phyloP scores from a whole-genome alignment of 495 filamentous ascomycete genomes.

The Penicillium mononematosum region DNA sequence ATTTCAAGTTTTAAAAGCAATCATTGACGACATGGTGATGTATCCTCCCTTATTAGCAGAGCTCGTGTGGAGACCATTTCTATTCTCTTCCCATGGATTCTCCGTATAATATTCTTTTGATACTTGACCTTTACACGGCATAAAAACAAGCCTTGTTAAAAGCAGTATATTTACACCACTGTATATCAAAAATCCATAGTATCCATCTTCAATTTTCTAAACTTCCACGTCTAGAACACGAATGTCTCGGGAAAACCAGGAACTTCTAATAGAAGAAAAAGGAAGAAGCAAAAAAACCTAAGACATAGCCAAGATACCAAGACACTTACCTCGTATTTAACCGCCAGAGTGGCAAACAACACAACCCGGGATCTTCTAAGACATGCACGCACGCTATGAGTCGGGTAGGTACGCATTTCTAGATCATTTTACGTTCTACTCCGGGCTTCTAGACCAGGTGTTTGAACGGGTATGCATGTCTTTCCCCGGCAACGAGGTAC shows the following conservation, averaged over 20 bases:
- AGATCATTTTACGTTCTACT: not conserved
- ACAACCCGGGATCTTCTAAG: not conserved
- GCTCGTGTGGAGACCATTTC: not conserved
- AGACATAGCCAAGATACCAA: not conserved
- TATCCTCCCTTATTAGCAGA: not conserved
- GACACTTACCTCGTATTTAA: not conserved
- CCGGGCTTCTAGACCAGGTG: not conserved
- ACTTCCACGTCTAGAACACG: not conserved
- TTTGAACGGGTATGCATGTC: not conserved
- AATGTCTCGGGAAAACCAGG: not conserved
- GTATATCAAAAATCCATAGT: not conserved
- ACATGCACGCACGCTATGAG: not conserved
- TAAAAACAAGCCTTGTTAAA: not conserved
- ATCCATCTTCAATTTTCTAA: not conserved
- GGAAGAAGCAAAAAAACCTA: not conserved
- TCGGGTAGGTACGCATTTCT: not conserved
- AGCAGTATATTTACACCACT: not conserved
- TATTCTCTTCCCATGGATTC: not conserved
- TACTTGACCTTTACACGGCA: not conserved
- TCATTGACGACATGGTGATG: constrained; percentile 13
- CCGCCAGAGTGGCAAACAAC: not conserved
- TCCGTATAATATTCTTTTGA: not conserved
- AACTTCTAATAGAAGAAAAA: not conserved
- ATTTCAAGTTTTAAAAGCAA: not conserved
- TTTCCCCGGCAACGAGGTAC: not conserved